Conservation (phyloP, 805 yeast genomes). For the Wickerhamiella australiensis region DNA sequence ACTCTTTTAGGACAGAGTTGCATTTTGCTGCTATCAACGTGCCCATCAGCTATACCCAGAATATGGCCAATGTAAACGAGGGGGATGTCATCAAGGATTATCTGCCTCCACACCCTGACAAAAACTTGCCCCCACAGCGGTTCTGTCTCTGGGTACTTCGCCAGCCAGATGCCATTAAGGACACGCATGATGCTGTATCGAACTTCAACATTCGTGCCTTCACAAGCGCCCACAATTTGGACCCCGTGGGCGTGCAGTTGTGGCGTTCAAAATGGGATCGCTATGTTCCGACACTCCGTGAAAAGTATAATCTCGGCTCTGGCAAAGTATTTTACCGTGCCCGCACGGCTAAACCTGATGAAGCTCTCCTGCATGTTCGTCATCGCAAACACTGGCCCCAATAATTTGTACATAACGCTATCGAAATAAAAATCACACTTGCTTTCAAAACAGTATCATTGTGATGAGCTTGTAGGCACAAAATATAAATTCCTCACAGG, state of each 20-base stretch:
- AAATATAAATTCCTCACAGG: neutral
- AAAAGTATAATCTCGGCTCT: slow-evolving; percentile 53
- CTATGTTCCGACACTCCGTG: slow-evolving; percentile 58
- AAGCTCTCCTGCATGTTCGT: slow-evolving; percentile 21
- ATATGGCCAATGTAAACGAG: slow-evolving; percentile 35
- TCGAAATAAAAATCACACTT: neutral
- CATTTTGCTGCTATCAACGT: slow-evolving; percentile 70
- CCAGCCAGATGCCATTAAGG: slow-evolving; percentile 35
- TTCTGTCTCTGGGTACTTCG: slow-evolving; percentile 83
- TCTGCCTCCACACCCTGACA: slow-evolving; percentile 78
- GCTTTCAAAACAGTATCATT: neutral
- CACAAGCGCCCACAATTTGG: slow-evolving; percentile 41
- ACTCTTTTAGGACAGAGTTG: slow-evolving; percentile 57
- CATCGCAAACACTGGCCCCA: slow-evolving; percentile 21
- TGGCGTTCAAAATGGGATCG: slow-evolving; percentile 78
- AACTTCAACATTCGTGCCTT: slow-evolving; percentile 65
- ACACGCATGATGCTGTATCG: slow-evolving; percentile 25
- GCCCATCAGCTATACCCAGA: slow-evolving; percentile 44
- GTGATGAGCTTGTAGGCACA: neutral
- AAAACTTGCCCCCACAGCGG: slow-evolving; percentile 73
- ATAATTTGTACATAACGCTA: slow-evolving; percentile 7
- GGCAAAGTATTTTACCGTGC: slow-evolving; percentile 50
- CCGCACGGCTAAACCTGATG: slow-evolving; percentile 23
- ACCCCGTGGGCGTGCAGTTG: slow-evolving; percentile 82
- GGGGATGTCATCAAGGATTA: slow-evolving; percentile 45